Conservation (phyloP, 2,329 filamentous ascomycete species). For the Fusarium beomiforme region DNA sequence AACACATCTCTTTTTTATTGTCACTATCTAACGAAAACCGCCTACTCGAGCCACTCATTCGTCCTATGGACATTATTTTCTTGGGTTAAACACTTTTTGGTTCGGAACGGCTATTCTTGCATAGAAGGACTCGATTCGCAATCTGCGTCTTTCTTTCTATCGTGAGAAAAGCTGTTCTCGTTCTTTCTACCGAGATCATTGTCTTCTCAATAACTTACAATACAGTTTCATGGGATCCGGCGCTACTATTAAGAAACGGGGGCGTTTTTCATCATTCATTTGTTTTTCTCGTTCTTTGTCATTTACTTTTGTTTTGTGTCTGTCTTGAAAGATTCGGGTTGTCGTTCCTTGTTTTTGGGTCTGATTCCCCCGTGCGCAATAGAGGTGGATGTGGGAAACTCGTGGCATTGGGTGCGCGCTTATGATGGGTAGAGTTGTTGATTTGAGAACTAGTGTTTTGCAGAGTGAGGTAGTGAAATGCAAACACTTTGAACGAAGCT, state of each 20-base stretch:
- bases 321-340: conserved; percentile 19
- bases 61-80: conserved; percentile 27
- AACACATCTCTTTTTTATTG: conserved; percentile 30
- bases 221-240: conserved; percentile 41
- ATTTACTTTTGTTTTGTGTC: conserved; percentile 13
- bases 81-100: conserved; percentile 28
- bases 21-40: conserved; percentile 22
- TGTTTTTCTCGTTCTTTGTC: conserved; percentile 19
- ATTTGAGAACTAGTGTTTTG: conserved; percentile 31
- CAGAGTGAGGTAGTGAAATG: conserved; percentile 37
- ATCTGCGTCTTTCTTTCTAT: not conserved
- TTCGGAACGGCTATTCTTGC: conserved; percentile 16
- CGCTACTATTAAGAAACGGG: conserved; percentile 42
- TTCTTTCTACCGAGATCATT: conserved; percentile 21
- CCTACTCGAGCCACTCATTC: conserved; percentile 34
- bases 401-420: conserved; percentile 28
- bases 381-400: conserved; percentile 17
- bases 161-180: not conserved
- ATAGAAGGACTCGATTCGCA: conserved; percentile 11
- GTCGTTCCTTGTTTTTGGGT: conserved; percentile 14
- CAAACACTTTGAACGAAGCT: conserved; percentile 39
- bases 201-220: conserved; percentile 21
- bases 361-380: conserved; percentile 12
- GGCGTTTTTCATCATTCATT: conserved; percentile 28
- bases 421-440: conserved; percentile 33